Evolutionary conservation across 805 yeast species (phyloP).

Genomic region (Nakazawaea wyomingensis): DNA sequence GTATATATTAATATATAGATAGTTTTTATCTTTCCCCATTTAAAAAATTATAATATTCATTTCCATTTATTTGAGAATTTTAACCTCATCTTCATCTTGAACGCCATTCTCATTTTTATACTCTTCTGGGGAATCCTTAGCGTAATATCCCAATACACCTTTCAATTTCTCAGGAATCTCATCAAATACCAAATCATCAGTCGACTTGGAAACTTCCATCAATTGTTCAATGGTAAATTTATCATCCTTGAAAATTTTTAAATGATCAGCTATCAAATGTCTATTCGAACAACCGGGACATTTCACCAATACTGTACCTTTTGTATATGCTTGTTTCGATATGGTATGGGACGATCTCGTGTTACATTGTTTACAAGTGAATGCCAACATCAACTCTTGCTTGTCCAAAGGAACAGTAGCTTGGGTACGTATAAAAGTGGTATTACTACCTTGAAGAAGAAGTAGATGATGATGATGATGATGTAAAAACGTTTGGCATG

Average conservation of each 20-base stretch:
- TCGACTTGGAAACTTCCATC: conserved; percentile 52
- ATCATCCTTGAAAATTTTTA: conserved; percentile 77
- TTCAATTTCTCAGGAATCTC: conserved; percentile 57
- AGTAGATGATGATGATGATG: too few relatives aligned
- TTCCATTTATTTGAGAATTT: conserved; percentile 4
- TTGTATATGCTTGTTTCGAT: conserved; percentile 84
- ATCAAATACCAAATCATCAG: conserved; percentile 66
- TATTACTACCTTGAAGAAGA: too few relatives aligned
- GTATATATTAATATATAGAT: too few relatives aligned
- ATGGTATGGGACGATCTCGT: conserved; percentile 84
- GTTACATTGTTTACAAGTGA: conserved; percentile 86
- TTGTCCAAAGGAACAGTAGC: not conserved
- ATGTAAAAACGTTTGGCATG: too few relatives aligned
- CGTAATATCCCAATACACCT: conserved; percentile 54
- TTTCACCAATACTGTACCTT: conserved; percentile 82
- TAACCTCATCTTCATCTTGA: conserved; percentile 10
- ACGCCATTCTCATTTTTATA: conserved; percentile 17
- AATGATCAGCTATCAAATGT: conserved; percentile 87
- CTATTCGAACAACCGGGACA: conserved; percentile 89
- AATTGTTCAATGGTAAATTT: conserved; percentile 77
- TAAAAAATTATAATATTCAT: too few relatives aligned
- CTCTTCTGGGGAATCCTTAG: conserved; percentile 60
- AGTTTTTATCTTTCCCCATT: too few relatives aligned
- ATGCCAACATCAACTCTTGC: conserved; percentile 69
- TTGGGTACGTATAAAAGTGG: not conserved